phyloP scores from a whole-genome alignment of 2,329 filamentous ascomycete genomes.

The Colletotrichum falcatum region DNA sequence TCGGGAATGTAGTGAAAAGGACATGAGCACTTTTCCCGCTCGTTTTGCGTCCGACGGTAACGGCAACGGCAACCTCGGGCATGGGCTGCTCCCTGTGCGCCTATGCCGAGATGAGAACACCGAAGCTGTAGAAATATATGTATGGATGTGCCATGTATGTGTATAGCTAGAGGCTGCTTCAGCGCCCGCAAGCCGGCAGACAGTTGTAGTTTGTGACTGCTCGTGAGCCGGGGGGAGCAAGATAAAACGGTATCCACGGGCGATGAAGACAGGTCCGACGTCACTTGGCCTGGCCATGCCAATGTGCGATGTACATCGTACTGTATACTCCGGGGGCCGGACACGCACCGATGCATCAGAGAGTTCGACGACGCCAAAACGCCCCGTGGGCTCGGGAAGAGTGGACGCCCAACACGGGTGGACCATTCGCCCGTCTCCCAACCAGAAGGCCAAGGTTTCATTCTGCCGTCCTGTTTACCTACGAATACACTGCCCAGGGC shows the following conservation, averaged over 20 bases:
- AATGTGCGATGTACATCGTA: too few relatives aligned
- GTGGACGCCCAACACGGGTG: constrained; percentile 32
- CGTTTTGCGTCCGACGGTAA: background rate
- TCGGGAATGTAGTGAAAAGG: too few relatives aligned
- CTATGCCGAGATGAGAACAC: background rate
- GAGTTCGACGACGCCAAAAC: constrained; percentile 29
- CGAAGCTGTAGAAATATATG: background rate
- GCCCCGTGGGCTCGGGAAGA: constrained; percentile 40
- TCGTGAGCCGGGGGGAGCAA: background rate
- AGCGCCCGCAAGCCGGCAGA: background rate
- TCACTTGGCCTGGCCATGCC: constrained; percentile 6
- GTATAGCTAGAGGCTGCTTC: background rate
- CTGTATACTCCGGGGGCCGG: constrained; percentile 22
- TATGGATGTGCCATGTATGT: background rate
- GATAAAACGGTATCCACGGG: background rate
- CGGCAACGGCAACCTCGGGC: background rate
- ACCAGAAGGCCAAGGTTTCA: constrained; percentile 21
- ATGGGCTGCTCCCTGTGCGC: background rate
- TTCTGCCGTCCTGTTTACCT: constrained; percentile 4
- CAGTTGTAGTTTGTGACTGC: background rate
- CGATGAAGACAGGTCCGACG: constrained; percentile 19
- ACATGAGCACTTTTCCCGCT: constrained; percentile 12
- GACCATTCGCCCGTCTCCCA: constrained; percentile 33
- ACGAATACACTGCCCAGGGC: background rate
- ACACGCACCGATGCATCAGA: constrained; percentile 29